Evolutionary conservation across 345 rosid species (phyloP).

Genomic region (Syzygium aqueum): DNA sequence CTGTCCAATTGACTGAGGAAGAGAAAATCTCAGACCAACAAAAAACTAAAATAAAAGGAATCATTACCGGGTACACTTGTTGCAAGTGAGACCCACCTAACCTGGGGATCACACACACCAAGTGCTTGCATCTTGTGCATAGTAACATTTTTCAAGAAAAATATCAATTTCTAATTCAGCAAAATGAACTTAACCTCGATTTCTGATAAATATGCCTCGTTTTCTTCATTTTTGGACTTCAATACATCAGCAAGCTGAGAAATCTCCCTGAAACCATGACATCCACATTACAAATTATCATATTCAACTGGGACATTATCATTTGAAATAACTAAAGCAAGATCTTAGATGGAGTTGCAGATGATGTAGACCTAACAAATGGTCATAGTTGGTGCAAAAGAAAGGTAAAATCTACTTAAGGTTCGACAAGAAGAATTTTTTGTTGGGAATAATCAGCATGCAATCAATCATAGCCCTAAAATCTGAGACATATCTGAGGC

Average conservation of each 20-base stretch:
- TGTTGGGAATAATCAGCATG: background rate
- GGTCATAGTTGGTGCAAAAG: background rate
- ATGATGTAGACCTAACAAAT: background rate
- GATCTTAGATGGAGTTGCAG: background rate
- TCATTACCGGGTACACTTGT: background rate
- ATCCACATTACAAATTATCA: background rate
- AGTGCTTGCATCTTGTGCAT: background rate
- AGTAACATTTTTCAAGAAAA: slow-evolving; percentile 1
- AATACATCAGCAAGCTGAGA: slow-evolving; percentile 48
- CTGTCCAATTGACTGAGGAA: slow-evolving; percentile 79
- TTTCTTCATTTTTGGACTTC: slow-evolving; percentile 87
- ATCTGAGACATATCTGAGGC: background rate
- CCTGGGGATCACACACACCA: background rate
- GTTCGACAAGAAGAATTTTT: background rate
- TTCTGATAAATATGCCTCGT: slow-evolving; percentile 83
- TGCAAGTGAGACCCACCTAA: background rate
- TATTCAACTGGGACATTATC: background rate
- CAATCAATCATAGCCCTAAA: background rate
- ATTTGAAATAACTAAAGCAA: background rate
- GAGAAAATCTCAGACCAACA: background rate
- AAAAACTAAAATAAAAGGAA: slow-evolving; percentile 5
- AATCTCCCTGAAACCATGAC: slow-evolving; percentile 35
- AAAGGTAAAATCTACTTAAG: background rate
- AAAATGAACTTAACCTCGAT: slow-evolving; percentile 62
- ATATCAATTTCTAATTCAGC: background rate